Conservation (phyloP, 148 eudicot genomes). For the Nyssa sinensis region DNA sequence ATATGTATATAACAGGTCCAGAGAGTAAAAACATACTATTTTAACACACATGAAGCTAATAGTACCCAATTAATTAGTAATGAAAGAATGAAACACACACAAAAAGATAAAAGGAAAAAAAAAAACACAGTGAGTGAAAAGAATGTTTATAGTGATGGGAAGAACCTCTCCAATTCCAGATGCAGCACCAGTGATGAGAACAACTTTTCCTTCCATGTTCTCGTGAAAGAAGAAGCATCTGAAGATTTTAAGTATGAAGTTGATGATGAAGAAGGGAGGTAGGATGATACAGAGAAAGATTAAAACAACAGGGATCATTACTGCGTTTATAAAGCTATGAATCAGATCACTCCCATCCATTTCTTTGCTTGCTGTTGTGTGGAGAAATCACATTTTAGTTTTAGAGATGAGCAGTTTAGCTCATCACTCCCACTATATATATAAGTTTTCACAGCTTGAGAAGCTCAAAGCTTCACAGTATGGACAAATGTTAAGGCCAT, state of each 20-base stretch:
- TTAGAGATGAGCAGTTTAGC: no score
- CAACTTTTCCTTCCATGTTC: conserved; percentile 15
- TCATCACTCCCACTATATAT: no score
- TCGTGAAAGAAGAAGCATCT: neutral
- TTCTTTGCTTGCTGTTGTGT: neutral
- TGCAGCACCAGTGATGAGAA: conserved; percentile 30
- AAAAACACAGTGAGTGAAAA: neutral
- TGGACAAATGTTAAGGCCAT: no score
- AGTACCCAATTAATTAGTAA: neutral
- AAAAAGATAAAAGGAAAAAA: neutral
- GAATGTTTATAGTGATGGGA: neutral
- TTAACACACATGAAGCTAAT: no score
- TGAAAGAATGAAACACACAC: neutral
- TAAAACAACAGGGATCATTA: neutral
- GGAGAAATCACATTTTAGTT: no score
- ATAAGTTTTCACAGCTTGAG: no score
- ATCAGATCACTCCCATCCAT: neutral
- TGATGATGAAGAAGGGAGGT: conserved; percentile 3
- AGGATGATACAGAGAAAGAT: neutral
- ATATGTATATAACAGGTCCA: no score
- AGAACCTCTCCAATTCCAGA: conserved; percentile 30
- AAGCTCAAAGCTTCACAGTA: no score
- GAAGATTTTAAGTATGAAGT: neutral
- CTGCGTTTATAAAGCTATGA: neutral
- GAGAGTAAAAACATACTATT: no score